Evolutionary conservation across 2,329 filamentous ascomycete species (phyloP).

Genomic region (Fusarium algeriense): DNA sequence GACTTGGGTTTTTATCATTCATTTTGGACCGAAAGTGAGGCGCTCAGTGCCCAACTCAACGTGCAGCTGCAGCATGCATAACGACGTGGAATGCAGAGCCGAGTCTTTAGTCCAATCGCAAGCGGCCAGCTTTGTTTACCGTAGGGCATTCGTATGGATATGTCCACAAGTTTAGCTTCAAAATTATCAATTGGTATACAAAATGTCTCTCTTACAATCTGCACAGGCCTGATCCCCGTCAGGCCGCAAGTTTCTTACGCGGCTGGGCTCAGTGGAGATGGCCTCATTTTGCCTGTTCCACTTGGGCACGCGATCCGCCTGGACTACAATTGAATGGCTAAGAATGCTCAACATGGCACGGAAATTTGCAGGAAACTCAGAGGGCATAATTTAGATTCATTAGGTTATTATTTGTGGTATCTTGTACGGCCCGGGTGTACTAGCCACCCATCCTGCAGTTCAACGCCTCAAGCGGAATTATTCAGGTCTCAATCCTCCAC

Average conservation of each 20-base stretch:
- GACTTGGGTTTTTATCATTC: background rate
- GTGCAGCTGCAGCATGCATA: conserved; percentile 19
- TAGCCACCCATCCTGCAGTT: conserved; percentile 2
- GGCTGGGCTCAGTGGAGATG: conserved; percentile 22
- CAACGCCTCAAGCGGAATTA: conserved; percentile 6
- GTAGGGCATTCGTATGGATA: background rate
- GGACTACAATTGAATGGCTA: accelerated
- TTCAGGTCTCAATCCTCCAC: background rate
- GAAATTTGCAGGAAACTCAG: accelerated
- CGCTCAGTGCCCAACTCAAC: conserved; percentile 2
- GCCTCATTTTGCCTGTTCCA: conserved; percentile 32
- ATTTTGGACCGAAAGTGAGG: background rate
- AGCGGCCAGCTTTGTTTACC: background rate
- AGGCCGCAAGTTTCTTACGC: conserved; percentile 8
- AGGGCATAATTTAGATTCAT: background rate
- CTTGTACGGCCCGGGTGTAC: background rate
- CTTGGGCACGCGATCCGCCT: conserved; percentile 8
- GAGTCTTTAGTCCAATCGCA: conserved; percentile 14
- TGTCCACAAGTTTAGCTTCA: background rate
- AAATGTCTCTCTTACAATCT: background rate
- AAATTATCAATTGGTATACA: background rate
- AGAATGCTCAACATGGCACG: too few relatives aligned
- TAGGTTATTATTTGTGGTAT: background rate
- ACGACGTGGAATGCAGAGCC: conserved; percentile 14
- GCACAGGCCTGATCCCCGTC: conserved; percentile 10